Percentiles rank a stretch among this genome's conserved stretches.
phyloP scores from a whole-genome alignment of 768 basidiomycete genomes.

The Grammothele lineata region DNA sequence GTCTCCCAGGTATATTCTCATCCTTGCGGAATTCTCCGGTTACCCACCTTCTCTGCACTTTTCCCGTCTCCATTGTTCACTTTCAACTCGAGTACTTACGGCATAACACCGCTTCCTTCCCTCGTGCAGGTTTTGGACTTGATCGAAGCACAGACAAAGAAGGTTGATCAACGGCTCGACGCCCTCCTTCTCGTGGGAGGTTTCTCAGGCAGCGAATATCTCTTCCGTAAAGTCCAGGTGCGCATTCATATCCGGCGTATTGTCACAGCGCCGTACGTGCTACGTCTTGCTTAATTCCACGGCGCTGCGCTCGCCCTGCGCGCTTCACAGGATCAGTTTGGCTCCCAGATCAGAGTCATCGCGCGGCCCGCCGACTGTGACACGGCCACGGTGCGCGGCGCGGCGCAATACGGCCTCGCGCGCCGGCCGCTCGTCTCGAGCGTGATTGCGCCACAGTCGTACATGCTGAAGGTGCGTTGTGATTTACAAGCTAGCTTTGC shows the following conservation, averaged over 20 bases:
- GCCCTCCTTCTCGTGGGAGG: slow-evolving; percentile 88
- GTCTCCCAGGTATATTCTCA: slow-evolving; percentile 58
- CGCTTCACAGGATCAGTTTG: slow-evolving; percentile 54
- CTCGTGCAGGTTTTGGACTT: slow-evolving; percentile 63
- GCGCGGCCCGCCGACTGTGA: slow-evolving; percentile 84
- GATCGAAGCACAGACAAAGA: slow-evolving; percentile 70
- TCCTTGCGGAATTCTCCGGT: slow-evolving; percentile 10
- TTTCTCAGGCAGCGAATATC: slow-evolving; percentile 82
- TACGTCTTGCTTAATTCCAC: background rate
- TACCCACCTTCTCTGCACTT: background rate
- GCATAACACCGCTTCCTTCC: background rate
- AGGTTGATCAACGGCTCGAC: slow-evolving; percentile 68
- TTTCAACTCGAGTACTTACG: slow-evolving; percentile 3
- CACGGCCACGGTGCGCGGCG: slow-evolving; percentile 83
- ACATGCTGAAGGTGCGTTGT: slow-evolving; percentile 71
- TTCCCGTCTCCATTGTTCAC: too few species aligned
- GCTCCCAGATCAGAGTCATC: slow-evolving; percentile 63
- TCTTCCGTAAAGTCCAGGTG: slow-evolving; percentile 76
- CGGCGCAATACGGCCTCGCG: slow-evolving; percentile 83
- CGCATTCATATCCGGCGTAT: slow-evolving; percentile 20
- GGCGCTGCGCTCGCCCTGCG: slow-evolving; percentile 4
- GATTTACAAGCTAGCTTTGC: background rate
- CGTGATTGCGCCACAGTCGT: slow-evolving; percentile 77
- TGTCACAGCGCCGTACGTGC: background rate
- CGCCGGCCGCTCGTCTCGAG: slow-evolving; percentile 73